These are phyloP conservation scores for Nemania serpens DNA, from an alignment of 2,329 filamentous ascomycete genomes.

Conservation along the genomic window DNA sequence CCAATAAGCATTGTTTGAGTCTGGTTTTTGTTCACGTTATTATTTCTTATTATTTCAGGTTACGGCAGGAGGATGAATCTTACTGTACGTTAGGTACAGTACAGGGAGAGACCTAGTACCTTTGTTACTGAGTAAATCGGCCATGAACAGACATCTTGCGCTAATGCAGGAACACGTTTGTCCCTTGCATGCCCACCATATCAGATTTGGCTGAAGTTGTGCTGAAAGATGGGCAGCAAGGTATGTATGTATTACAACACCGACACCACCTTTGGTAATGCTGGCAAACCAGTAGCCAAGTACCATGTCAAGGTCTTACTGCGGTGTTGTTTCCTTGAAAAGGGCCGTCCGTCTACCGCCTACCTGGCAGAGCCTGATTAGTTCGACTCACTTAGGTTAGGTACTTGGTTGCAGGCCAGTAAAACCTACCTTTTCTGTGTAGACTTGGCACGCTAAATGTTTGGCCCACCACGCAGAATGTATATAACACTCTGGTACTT, in stretches of 20 bases:
- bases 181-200: conserved; percentile 20
- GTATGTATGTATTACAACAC: no score
- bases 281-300: neutral
- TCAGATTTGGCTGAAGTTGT: neutral
- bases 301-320: neutral
- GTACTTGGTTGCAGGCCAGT: no score
- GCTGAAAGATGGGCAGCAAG: neutral
- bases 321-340: no score
- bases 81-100: neutral
- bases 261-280: neutral
- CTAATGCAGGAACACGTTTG: conserved; percentile 41
- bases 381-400: neutral
- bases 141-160: conserved; percentile 15
- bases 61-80: neutral
- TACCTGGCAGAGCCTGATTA: neutral
- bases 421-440: no score
- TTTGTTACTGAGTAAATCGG: neutral
- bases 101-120: neutral
- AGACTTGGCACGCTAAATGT: no score
- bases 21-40: no score
- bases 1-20: neutral
- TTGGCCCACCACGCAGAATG: no score
- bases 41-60: no score
- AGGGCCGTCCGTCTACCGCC: neutral
- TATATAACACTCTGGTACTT: no score